Percentiles rank a stretch among this genome's conserved stretches.
phyloP scores from a whole-genome alignment of 208 protist species.

The Acanthamoeba castellanii region DNA sequence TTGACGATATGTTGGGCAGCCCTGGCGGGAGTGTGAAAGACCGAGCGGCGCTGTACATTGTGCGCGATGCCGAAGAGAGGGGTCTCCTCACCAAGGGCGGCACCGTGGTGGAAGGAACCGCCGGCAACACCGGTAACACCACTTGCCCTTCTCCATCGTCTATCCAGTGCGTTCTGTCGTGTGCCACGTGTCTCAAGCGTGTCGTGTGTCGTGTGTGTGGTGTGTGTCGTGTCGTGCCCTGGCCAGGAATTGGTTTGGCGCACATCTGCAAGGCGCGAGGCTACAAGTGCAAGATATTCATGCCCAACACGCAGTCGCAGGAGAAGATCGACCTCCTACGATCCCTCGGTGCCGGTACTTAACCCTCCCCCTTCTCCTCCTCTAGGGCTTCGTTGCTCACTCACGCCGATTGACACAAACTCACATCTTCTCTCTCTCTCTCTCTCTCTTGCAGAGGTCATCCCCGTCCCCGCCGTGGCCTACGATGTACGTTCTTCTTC shows the following conservation, averaged over 20 bases:
- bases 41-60: slow-evolving; percentile 83
- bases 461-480: slow-evolving; percentile 65
- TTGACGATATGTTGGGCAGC: background rate
- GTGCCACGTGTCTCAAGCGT: background rate
- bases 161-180: too few species aligned
- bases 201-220: background rate
- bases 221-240: background rate
- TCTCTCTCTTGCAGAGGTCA: slow-evolving; percentile 42
- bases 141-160: background rate
- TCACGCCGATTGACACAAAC: background rate
- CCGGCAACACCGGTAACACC: slow-evolving; percentile 75
- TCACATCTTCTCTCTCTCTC: background rate
- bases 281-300: slow-evolving; percentile 87
- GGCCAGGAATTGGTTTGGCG: slow-evolving; percentile 77
- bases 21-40: slow-evolving; percentile 87
- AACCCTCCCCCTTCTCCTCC: background rate
- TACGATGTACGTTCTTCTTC: slow-evolving; percentile 19
- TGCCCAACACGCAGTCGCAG: slow-evolving; percentile 81
- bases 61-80: slow-evolving; percentile 85
- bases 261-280: slow-evolving; percentile 84
- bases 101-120: slow-evolving; percentile 85
- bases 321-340: slow-evolving; percentile 85
- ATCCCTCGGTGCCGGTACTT: slow-evolving; percentile 42
- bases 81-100: slow-evolving; percentile 80
- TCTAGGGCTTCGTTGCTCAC: background rate